These are phyloP conservation scores for Nectriaceae sp. DNA, from an alignment of 2,329 filamentous ascomycete species.

Conservation along the genomic window DNA sequence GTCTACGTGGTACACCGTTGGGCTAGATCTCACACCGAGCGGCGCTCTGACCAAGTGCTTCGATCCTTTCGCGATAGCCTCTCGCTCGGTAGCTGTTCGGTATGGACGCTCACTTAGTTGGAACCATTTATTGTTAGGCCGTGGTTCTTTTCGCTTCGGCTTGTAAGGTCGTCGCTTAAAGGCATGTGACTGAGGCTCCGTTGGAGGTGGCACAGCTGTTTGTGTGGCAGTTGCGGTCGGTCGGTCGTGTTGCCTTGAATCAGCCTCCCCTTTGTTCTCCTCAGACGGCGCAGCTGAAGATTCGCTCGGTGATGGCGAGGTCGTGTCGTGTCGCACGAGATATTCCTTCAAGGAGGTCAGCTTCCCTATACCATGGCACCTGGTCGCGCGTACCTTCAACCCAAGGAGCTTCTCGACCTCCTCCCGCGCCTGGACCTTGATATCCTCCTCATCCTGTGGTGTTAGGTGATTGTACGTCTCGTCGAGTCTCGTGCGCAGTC, in stretches of 20 bases:
- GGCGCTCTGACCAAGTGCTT: slow-evolving; percentile 5
- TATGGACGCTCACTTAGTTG: slow-evolving; percentile 27
- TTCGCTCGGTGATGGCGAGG: background rate
- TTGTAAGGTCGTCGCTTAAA: background rate
- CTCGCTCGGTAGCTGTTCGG: slow-evolving; percentile 25
- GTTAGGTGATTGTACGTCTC: slow-evolving; percentile 20
- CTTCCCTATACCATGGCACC: background rate
- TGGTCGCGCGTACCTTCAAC: slow-evolving; percentile 20
- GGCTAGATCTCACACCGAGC: slow-evolving; percentile 8
- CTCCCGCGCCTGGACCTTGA: slow-evolving; percentile 16
- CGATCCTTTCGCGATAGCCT: slow-evolving; percentile 29
- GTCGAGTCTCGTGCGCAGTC: slow-evolving; percentile 25
- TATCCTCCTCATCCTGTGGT: slow-evolving; percentile 16
- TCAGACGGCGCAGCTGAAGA: background rate
- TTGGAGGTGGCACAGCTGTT: background rate
- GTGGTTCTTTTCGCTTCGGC: slow-evolving; percentile 5
- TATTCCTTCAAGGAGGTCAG: slow-evolving; percentile 9
- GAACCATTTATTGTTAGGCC: slow-evolving; percentile 16
- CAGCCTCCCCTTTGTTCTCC: slow-evolving; percentile 2
- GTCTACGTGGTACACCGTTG: slow-evolving; percentile 46
- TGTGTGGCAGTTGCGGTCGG: background rate
- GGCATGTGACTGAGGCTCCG: background rate
- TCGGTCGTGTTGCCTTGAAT: too few relatives aligned
- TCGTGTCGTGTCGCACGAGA: background rate
- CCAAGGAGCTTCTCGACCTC: slow-evolving; percentile 22